These are phyloP conservation scores for Podospora pseudopauciseta DNA, from an alignment of 495 filamentous ascomycete species.

Conservation along the genomic window DNA sequence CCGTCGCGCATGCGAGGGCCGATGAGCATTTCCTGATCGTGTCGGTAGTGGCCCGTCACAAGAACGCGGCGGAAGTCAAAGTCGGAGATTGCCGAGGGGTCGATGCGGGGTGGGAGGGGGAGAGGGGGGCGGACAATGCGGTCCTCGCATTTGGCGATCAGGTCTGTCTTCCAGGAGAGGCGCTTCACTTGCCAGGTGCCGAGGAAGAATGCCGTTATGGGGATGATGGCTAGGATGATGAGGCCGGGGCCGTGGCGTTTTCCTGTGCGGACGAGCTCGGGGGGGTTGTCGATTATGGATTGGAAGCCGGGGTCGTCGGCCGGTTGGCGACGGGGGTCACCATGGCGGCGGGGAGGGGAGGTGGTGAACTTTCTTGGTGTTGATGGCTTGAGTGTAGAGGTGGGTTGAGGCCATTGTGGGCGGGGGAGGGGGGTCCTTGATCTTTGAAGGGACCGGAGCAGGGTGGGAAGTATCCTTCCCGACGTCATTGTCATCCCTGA, in stretches of 20 bases:
- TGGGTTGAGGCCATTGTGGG: neutral
- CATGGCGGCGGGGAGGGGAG: conserved; percentile 14
- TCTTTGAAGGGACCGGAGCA: conserved; percentile 9
- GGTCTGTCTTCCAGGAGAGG: conserved; percentile 85
- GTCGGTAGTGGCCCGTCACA: conserved; percentile 68
- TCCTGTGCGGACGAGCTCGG: conserved; percentile 66
- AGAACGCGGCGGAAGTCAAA: conserved; percentile 90
- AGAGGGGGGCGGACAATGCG: conserved; percentile 81
- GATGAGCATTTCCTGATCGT: conserved; percentile 94
- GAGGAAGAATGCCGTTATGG: conserved; percentile 81
- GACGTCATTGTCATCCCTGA: conserved; percentile 7
- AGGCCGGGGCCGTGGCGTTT: conserved; percentile 77
- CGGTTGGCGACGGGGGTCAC: conserved; percentile 28
- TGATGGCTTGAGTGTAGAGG: neutral
- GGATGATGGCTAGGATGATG: conserved; percentile 80
- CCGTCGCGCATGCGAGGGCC: conserved; percentile 87
- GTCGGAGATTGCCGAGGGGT: conserved; percentile 71
- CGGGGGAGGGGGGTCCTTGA: conserved; percentile 16
- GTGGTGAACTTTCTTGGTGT: conserved; percentile 34
- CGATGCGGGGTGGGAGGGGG: conserved; percentile 77
- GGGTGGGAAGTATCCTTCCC: neutral
- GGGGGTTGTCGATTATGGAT: conserved; percentile 81
- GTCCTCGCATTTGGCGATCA: conserved; percentile 87
- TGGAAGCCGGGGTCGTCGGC: conserved; percentile 69
- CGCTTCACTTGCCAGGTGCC: conserved; percentile 97